Base-by-base conservation (phyloP, 169 alveolate species). In the Cryptosporidium parvum region DNA sequence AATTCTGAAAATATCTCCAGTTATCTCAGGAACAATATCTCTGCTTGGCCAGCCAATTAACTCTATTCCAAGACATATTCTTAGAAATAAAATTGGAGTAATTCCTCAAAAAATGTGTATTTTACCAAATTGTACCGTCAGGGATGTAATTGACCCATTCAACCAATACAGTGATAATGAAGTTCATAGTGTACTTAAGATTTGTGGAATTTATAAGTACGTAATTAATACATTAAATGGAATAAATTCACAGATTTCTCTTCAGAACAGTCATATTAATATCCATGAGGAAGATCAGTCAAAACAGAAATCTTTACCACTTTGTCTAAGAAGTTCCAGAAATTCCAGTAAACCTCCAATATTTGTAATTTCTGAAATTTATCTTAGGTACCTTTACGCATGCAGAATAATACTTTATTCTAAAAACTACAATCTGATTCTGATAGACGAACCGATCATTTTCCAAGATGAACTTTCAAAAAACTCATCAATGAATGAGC, bases 131-230 rank as follows among this genome's bases (percentile, higher is more conserved):
- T 80, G 80, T 23, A 80, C 75, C 4, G 75, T 80, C 18, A 58
- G 89, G 23, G 89, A 80, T 62, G 62, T 80, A 1, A 80, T 80
- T 80, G 89, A 80, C 31, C 89, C 89, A 35, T 80, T 62, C 67
- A 4, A 7, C 3, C 80, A 80, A 26, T 80, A 33, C 52, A 65
- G 53, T 31, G 89, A 80, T n/a, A 65, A 80, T 23, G 75, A 80
- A 31, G 65, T 80, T 39, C 68, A 80, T 21, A 65, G 67, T 42
- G 89, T 80, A 23, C 48, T 80, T 10, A 80, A 65, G 65, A 80
- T 80, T 59, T 80, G 89, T 59, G 73, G 89, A 26, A 62, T 80
- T 35, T 59, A 80, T n/a, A 80, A 80, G n/a, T 65, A 62, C 35
- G 67, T 80, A 9, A 80, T 29, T 8, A 80, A 80, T 42, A 65